A percentile compares a stretch with the other conserved stretches of the same genome.
Conservation (phyloP, 2,329 filamentous ascomycete genomes). For the Colletotrichum coccodes region DNA sequence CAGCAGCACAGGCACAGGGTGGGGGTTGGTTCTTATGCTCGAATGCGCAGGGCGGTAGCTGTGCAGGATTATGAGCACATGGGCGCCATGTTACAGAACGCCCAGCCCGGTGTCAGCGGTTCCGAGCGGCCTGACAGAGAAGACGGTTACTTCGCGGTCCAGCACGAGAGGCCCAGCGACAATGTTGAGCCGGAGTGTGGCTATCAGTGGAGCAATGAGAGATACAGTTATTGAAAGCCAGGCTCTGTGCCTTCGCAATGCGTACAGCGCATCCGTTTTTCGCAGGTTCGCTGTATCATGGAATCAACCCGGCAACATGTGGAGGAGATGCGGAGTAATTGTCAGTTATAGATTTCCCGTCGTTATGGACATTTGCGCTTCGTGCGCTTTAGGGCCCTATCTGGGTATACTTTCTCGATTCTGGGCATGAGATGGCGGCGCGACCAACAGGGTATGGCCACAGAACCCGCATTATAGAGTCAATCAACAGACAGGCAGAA, state of each 20-base stretch:
- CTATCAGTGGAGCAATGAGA: no score
- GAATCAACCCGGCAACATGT: not conserved
- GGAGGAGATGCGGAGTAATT: not conserved
- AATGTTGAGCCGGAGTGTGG: not conserved
- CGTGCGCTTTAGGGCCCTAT: not conserved
- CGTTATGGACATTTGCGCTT: not conserved
- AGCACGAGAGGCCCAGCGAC: no score
- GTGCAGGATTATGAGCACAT: not conserved
- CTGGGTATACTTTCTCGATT: not conserved
- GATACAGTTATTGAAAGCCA: not conserved
- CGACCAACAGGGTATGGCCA: not conserved
- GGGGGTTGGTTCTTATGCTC: not conserved
- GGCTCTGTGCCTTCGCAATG: no score
- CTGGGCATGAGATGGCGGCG: conserved; percentile 2
- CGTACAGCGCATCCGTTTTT: not conserved
- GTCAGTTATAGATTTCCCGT: not conserved
- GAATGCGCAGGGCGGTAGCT: not conserved
- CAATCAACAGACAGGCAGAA: not conserved
- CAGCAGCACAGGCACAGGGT: not conserved
- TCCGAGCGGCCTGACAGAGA: not conserved
- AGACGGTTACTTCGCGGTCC: not conserved
- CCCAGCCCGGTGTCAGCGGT: not conserved
- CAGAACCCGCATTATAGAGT: not conserved
- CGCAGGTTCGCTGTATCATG: no score
- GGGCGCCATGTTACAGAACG: not conserved